Evolutionary conservation across 2,329 filamentous ascomycete genomes (phyloP), one percentile per base, ranked within the genome.

Genomic region (Exophiala calicioides): DNA sequence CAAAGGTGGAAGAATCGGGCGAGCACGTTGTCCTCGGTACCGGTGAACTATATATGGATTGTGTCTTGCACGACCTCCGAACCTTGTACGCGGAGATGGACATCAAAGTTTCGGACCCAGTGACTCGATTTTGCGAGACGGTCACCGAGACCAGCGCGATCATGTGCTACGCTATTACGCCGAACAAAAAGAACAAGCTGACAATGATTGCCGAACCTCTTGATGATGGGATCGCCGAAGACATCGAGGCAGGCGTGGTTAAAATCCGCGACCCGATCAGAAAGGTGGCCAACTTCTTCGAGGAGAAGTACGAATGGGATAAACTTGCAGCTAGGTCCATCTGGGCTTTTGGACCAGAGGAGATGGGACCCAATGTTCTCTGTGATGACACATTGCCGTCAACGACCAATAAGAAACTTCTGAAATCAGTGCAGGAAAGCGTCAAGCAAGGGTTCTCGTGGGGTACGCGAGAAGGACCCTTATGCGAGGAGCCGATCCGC

Each of bases 31-130:
- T 98, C 35, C 80, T 98, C 3, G 93, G 93, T 18, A 98, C 93
- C 0, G 93, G 93, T 50, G 93, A 98, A 67, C 76, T 98, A n/a
- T 98, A 98, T 73, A 97, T 98, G 90, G 93, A 98, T 67, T 98
- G 93, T 62, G 91, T 98, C 3, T 77, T 98, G 34, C 93, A 98
- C 67, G 93, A 98, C 64, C 77, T 98, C 35, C 86, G 93, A 43
- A 81, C 84, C 30, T 70, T 97, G n/a, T 98, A 96, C 64, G 90
- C 93, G 10, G 91, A 97, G 62, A 98, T 98, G 93, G 93, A 98
- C 66, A 87, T 98, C 71, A 97, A 97, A 71, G 89, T 98, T 37
- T 98, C 93, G 0, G 93, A 98, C 65, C 93, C 93, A 1, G 91
- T 98, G 32, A 97, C 93, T 12, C 80, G 93, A 36, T 98, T 98